phyloP scores from a whole-genome alignment of 805 yeast species.

The Kodamaea lidongshanica region DNA sequence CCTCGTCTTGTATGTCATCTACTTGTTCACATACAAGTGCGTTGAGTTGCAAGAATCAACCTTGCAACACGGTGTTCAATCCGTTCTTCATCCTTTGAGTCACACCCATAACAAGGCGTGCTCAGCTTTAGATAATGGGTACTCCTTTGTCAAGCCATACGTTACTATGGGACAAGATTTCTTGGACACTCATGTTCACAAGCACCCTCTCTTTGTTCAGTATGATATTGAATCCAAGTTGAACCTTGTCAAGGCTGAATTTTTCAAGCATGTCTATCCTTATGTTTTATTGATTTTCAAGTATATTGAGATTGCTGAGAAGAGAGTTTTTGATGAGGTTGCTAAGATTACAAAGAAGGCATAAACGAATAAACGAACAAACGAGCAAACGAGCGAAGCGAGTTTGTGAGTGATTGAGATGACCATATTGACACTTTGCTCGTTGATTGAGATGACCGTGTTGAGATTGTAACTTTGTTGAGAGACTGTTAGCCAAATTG shows the following conservation, averaged over 20 bases:
- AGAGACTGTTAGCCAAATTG: too few species aligned
- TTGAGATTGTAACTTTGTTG: too few species aligned
- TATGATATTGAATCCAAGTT: constrained; percentile 27
- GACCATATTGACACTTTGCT: too few species aligned
- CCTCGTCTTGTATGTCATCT: constrained; percentile 28
- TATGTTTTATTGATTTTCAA: constrained; percentile 26
- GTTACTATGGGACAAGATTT: constrained; percentile 18
- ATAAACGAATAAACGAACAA: too few species aligned
- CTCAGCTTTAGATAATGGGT: constrained; percentile 25
- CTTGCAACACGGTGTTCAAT: constrained; percentile 25
- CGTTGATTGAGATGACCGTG: too few species aligned
- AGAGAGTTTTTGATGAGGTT: constrained; percentile 22
- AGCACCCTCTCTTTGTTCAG: constrained; percentile 30
- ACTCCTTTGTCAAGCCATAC: constrained; percentile 27
- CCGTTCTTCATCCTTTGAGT: constrained; percentile 33
- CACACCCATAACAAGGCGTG: constrained; percentile 33
- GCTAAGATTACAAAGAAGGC: too few species aligned
- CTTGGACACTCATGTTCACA: constrained; percentile 33
- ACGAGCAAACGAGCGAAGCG: too few species aligned
- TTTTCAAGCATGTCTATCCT: constrained; percentile 25
- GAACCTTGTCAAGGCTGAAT: constrained; percentile 16
- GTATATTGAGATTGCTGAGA: constrained; percentile 30
- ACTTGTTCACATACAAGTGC: constrained; percentile 38
- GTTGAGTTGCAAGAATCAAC: constrained; percentile 22
- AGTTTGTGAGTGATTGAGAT: too few species aligned